Evolutionary conservation across 257 asterid genomes (phyloP).

Genomic region (Plectranthus barbatus): DNA sequence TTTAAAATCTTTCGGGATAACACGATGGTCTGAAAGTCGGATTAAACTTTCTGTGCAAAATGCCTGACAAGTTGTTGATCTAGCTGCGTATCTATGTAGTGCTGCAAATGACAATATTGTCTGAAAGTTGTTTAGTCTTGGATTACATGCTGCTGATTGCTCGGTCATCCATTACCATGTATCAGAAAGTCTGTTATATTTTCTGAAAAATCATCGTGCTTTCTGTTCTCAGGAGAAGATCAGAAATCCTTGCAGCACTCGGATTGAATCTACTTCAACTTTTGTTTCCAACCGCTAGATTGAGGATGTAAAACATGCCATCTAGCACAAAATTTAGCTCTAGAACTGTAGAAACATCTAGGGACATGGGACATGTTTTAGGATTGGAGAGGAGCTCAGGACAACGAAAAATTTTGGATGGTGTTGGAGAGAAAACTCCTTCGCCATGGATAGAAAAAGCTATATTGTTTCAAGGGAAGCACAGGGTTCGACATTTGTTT

Average conservation of each 20-base stretch:
- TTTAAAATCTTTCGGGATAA: too few species aligned
- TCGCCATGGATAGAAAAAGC: conserved; percentile 16
- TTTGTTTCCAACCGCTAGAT: conserved; percentile 11
- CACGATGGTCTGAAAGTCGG: too few species aligned
- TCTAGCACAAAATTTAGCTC: conserved; percentile 23
- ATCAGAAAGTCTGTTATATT: not conserved
- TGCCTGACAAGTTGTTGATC: too few species aligned
- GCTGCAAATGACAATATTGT: not conserved
- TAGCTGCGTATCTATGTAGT: not conserved
- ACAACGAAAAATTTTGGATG: conserved; percentile 11
- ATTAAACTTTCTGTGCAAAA: too few species aligned
- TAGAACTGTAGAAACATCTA: conserved; percentile 21
- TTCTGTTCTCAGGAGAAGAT: conserved; percentile 23
- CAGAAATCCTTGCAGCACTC: conserved; percentile 1
- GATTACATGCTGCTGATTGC: conserved; percentile 2
- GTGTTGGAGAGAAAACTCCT: conserved; percentile 24
- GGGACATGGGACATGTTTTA: conserved; percentile 25
- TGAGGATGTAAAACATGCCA: conserved; percentile 23
- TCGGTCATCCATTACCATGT: not conserved
- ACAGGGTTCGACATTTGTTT: conserved; percentile 26
- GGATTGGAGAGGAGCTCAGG: conserved; percentile 27
- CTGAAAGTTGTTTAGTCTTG: not conserved
- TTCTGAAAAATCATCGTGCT: not conserved
- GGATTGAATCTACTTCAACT: not conserved
- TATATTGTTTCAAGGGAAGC: conserved; percentile 22